These are phyloP conservation scores for Colletotrichum godetiae DNA, from an alignment of 2,329 filamentous ascomycete species.

Conservation along the genomic window DNA sequence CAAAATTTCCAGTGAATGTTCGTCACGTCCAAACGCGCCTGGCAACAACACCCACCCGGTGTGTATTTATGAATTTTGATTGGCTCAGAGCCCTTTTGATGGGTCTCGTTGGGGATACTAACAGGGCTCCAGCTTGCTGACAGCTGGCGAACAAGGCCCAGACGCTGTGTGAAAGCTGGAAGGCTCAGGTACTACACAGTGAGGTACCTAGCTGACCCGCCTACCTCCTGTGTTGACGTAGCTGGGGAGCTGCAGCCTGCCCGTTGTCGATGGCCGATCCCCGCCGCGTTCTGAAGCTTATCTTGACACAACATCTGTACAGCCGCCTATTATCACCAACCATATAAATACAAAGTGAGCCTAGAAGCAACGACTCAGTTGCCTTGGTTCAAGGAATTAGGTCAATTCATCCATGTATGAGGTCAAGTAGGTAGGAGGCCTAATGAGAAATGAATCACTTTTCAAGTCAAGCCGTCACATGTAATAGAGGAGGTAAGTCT, in stretches of 20 bases:
- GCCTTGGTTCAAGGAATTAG: neutral
- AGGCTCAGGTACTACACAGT: no score
- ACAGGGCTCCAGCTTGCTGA: constrained; percentile 8
- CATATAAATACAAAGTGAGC: neutral
- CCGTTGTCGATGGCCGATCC: neutral
- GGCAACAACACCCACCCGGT: constrained; percentile 33
- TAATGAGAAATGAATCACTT: neutral
- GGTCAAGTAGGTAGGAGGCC: neutral
- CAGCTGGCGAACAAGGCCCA: neutral
- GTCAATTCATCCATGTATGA: neutral
- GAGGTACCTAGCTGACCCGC: neutral
- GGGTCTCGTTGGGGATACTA: neutral
- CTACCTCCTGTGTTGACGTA: constrained; percentile 1
- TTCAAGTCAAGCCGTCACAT: neutral
- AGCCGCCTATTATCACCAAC: neutral
- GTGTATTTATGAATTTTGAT: neutral
- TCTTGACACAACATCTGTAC: neutral
- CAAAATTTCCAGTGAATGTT: constrained; percentile 37
- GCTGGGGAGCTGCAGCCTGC: neutral
- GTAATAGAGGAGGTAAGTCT: neutral
- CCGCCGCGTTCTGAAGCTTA: neutral
- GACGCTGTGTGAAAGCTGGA: constrained; percentile 20
- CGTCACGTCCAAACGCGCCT: constrained; percentile 54
- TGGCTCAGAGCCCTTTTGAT: neutral
- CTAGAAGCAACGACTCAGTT: neutral